Evolutionary conservation across 495 filamentous ascomycete species (phyloP), one percentile per base, ranked within the genome.

Genomic region (Annulohypoxylon bovei): DNA sequence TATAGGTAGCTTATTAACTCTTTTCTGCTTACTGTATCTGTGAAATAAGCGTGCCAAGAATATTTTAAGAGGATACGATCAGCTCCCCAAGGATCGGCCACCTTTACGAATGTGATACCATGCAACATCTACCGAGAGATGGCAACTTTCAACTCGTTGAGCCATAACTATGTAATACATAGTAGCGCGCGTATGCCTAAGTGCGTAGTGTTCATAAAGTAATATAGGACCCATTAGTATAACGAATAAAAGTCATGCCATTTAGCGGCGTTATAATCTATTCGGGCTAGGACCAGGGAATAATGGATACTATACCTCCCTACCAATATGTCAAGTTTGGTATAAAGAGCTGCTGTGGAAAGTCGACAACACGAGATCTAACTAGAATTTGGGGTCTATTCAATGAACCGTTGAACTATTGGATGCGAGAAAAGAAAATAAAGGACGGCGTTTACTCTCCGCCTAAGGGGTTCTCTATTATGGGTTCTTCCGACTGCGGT

Each of bases 21-120:
- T 64, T 72, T 66, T 61, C 39, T 72, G 70, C 70, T 72, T 72
- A 72, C 70, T 72, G 60, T 72, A 72, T 62, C 60, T 65, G 16
- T 49, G 23, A 30, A 33, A 61, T 52, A 72, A 40, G 54, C 23
- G n/a, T 54, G 70, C 70, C 60, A 68, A 68, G 65, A 25, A 20
- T 4, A 33, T 46, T 39, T 37, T 25, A 44, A 44, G 30, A 37
- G 63, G 35, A 66, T 55, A 64, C 44, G 44, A 60, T 59, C 28
- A 59, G 20, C 52, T 46, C 46, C 44, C 35, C 22, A 44, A 60
- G 58, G 53, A 62, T 71, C 59, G 46, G 42, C 68, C 40, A 56
- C 22, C 30, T 65, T 67, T 62, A 67, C 57, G 4, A 63, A 63
- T 35, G 53, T 53, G 53, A 65, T 65, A 28, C 46, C 20, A 68